Evolutionary conservation across 805 yeast genomes (phyloP).

Genomic region (Nakazawaea ambrosiae): DNA sequence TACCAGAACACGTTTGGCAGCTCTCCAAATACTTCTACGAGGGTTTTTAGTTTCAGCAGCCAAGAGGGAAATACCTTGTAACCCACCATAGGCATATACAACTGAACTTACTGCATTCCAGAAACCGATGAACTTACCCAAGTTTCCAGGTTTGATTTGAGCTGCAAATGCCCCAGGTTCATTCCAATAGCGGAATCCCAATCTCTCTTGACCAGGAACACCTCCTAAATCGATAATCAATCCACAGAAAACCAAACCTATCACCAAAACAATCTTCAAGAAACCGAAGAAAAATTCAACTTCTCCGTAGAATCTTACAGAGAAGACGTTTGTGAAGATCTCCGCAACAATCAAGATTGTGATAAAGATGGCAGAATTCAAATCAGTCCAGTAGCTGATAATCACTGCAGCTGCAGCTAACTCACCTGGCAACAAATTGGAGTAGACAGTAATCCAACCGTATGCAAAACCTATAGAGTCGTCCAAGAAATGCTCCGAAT

Average conservation of each 20-base stretch:
- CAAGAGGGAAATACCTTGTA: slow-evolving; percentile 37
- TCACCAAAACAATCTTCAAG: slow-evolving; percentile 40
- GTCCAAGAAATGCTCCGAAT: slow-evolving; percentile 31
- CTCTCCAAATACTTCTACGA: slow-evolving; percentile 30
- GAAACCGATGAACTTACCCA: slow-evolving; percentile 36
- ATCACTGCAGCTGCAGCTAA: slow-evolving; percentile 43
- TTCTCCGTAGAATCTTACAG: slow-evolving; percentile 45
- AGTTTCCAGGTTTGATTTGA: slow-evolving; percentile 26
- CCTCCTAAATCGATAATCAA: slow-evolving; percentile 53
- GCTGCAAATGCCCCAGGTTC: slow-evolving; percentile 34
- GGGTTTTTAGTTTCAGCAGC: slow-evolving; percentile 35
- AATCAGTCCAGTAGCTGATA: slow-evolving; percentile 44
- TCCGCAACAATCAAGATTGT: slow-evolving; percentile 35
- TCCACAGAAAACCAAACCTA: slow-evolving; percentile 42
- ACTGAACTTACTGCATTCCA: slow-evolving; percentile 31
- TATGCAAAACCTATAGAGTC: slow-evolving; percentile 29
- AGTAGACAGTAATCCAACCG: slow-evolving; percentile 33
- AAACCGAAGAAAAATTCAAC: slow-evolving; percentile 39
- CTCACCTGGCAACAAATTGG: slow-evolving; percentile 38
- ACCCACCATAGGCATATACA: slow-evolving; percentile 33
- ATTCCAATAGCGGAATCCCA: slow-evolving; percentile 42
- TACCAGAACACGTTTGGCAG: slow-evolving; percentile 35
- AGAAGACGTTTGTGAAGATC: slow-evolving; percentile 34
- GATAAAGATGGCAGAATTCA: slow-evolving; percentile 39
- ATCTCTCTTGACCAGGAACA: slow-evolving; percentile 42